phyloP scores from a whole-genome alignment of 768 basidiomycete genomes.

The Macrolepiota albuminosa region DNA sequence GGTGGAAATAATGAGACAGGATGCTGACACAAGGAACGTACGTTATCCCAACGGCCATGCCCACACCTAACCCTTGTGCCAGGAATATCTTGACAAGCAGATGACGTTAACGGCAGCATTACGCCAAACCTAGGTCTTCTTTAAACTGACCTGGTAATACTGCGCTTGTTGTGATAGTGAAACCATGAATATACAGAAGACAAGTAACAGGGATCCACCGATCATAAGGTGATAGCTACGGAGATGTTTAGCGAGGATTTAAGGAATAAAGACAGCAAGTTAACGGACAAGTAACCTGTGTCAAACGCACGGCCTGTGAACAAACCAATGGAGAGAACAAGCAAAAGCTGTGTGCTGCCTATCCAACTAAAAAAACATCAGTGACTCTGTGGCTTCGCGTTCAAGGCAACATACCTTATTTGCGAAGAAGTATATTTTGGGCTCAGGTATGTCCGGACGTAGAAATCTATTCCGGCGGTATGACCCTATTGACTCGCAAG shows the following conservation, averaged over 20 bases:
- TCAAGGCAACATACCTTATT: constrained; percentile 15
- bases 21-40: constrained; percentile 45
- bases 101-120: not conserved
- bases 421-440: constrained; percentile 19
- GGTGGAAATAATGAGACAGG: constrained; percentile 45
- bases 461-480: constrained; percentile 16
- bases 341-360: constrained; percentile 22
- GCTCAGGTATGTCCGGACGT: constrained; percentile 20
- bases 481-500: not conserved
- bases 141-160: constrained; percentile 23
- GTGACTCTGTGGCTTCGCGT: not conserved
- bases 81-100: constrained; percentile 35
- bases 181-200: constrained; percentile 28
- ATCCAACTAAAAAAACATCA: constrained; percentile 21
- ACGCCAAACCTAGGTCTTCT: not conserved
- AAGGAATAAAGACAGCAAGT: not conserved
- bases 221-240: constrained; percentile 24
- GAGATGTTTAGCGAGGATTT: not conserved
- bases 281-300: constrained; percentile 22
- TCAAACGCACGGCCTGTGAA: constrained; percentile 22
- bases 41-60: constrained; percentile 39
- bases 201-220: constrained; percentile 22
- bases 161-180: constrained; percentile 24
- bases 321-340: constrained; percentile 20
- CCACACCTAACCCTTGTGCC: constrained; percentile 42